Evolutionary conservation across 257 asterid genomes (phyloP).

Genomic region (Parsonsia alboflavescens): DNA sequence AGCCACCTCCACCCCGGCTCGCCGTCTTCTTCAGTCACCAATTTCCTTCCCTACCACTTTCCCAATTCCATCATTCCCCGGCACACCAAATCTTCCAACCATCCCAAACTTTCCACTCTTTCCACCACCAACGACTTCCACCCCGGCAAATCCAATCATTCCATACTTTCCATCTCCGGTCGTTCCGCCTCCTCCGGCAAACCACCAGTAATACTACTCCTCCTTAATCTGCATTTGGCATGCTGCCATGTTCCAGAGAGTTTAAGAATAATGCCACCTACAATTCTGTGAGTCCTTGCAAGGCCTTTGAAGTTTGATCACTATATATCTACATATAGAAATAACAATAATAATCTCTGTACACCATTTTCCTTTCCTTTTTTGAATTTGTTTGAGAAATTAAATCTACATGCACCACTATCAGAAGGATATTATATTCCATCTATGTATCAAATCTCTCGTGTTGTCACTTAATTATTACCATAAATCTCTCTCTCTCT

Average conservation of each 20-base stretch:
- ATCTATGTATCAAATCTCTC: too few relatives aligned
- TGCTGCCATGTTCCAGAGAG: not conserved
- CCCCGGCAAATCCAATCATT: slow-evolving; percentile 9
- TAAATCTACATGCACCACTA: too few relatives aligned
- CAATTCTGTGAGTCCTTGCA: not conserved
- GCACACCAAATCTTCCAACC: not conserved
- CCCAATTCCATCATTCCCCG: not conserved
- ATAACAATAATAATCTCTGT: not conserved
- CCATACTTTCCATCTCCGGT: slow-evolving; percentile 5
- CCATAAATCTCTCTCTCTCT: too few relatives aligned
- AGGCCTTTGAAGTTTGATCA: not conserved
- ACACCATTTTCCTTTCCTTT: not conserved
- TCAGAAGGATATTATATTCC: too few relatives aligned
- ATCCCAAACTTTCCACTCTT: not conserved
- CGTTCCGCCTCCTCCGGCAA: slow-evolving; percentile 15
- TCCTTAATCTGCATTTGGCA: not conserved
- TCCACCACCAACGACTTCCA: not conserved
- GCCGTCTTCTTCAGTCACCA: slow-evolving; percentile 11
- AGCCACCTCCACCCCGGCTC: not conserved
- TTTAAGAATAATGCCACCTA: not conserved
- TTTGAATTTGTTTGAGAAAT: too few relatives aligned
- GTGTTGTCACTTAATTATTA: too few relatives aligned
- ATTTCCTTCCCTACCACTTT: not conserved
- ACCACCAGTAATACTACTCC: too few relatives aligned
- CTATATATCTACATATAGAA: not conserved